phyloP scores from a whole-genome alignment of 2,329 filamentous ascomycete species.

The Clarireedia monteithiana region DNA sequence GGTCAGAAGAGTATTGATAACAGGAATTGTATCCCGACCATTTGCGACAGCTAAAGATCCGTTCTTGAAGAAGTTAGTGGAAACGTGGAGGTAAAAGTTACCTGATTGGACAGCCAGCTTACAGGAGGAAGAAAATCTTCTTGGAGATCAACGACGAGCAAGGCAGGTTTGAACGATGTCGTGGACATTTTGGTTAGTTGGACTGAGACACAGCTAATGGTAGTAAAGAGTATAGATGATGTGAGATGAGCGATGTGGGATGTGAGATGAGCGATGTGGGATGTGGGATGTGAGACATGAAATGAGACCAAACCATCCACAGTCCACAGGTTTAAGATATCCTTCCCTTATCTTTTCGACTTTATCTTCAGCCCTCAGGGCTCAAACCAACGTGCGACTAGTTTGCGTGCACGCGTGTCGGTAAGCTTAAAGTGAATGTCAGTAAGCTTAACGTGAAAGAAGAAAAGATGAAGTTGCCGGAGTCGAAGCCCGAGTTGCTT shows the following conservation, averaged over 20 bases:
- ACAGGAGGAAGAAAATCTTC: constrained; percentile 93
- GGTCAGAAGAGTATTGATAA: constrained; percentile 67
- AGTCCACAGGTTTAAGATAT: too few relatives aligned
- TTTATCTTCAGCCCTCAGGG: too few relatives aligned
- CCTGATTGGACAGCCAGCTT: constrained; percentile 31
- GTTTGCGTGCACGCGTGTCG: background rate
- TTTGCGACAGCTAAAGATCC: constrained; percentile 76
- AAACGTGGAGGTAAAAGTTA: background rate
- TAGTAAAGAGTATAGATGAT: background rate
- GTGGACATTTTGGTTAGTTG: constrained; percentile 8
- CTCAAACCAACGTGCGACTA: background rate
- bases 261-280: background rate
- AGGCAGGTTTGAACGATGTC: constrained; percentile 40
- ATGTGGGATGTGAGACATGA: background rate
- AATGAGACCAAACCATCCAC: background rate
- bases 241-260: background rate
- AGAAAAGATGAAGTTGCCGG: background rate
- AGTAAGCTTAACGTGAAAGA: background rate
- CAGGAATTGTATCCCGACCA: constrained; percentile 61
- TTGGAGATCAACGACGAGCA: constrained; percentile 80
- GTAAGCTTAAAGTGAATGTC: background rate
- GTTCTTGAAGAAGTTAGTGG: constrained; percentile 41
- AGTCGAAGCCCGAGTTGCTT: background rate
- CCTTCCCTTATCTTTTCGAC: too few relatives aligned
- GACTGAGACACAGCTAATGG: background rate